Base-by-base conservation (phyloP, 2,329 filamentous ascomycete species). In the Ophiobolus disseminans region DNA sequence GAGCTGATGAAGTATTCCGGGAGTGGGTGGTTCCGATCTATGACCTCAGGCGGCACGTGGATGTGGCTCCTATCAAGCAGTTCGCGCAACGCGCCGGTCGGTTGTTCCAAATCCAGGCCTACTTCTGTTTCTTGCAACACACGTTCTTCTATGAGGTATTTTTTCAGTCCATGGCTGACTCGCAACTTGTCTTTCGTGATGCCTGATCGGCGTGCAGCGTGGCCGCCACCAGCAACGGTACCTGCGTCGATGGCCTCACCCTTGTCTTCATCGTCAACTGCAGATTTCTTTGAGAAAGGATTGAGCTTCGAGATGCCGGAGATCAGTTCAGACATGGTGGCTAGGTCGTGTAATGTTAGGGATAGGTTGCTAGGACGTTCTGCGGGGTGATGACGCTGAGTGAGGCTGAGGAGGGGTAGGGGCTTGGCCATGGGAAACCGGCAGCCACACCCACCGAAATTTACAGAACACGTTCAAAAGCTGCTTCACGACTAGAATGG, bases 1-100 rank as follows among this genome's bases (percentile, higher is more conserved):
- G 85, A 88, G 70, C 84, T 87, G 72, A 90, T 83, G 63, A 85
- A 89, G 70, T 90, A 90, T 56, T 88, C 85, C 1, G 86, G 82
- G 17, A 90, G 73, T 1, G 86, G 82, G 55, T 84, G 76, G 9
- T 79, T 82, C 47, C 83, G 75, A 61, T 87, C 83, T 7, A 80
- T 78, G 10, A 86, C 69, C 43, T 79, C 71, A 2, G 68, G 51
- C 0, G 86, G 85, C 1, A 87, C 82, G 28, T 76, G 63, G 59
- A 86, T 79, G 68, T 87, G 82, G 23, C 82, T 78, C 56, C 78
- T 81, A 51, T 80, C 76, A 5, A 88, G 74, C 13, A 88, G 71
- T 2, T 75, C 72, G 17, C 75, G 71, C 19, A 88, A 68, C 0
- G 77, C 78, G 2, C 64, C 60, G 2, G 78, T 76, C 5, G 75